Evolutionary conservation across 169 alveolate genomes (phyloP).

Genomic region (Plasmodium gallinaceum): DNA sequence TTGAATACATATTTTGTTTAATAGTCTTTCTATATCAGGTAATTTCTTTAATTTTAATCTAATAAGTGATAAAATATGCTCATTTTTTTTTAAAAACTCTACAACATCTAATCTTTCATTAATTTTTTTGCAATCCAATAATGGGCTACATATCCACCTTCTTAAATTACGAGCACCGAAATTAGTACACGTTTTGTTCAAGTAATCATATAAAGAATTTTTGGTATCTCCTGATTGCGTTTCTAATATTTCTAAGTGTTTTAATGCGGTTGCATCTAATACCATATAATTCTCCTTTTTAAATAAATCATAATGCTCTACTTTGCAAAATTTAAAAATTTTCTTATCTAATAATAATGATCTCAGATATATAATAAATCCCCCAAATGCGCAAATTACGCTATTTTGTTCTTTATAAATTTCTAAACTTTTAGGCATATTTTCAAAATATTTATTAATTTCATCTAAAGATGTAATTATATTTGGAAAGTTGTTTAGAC

Average conservation of each 20-base stretch:
- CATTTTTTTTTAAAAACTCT: conserved; percentile 88
- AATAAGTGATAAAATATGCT: conserved; percentile 79
- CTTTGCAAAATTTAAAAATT: conserved; percentile 59
- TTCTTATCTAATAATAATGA: conserved; percentile 57
- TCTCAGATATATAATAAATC: conserved; percentile 41
- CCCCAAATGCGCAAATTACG: conserved; percentile 70
- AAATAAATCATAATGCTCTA: conserved; percentile 53
- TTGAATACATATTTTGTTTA: conserved; percentile 87
- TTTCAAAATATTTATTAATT: conserved; percentile 57
- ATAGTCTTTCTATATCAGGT: conserved; percentile 90
- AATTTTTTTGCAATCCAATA: conserved; percentile 87
- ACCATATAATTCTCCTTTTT: conserved; percentile 74
- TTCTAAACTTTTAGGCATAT: conserved; percentile 39
- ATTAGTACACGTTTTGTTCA: conserved; percentile 94
- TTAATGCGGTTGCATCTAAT: conserved; percentile 86
- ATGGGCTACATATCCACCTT: conserved; percentile 97
- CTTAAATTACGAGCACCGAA: conserved; percentile 96
- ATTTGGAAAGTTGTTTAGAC: conserved; percentile 44
- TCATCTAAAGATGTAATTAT: conserved; percentile 53
- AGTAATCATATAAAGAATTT: conserved; percentile 87
- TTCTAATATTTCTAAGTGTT: conserved; percentile 89
- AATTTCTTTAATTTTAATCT: conserved; percentile 78
- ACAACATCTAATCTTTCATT: conserved; percentile 94
- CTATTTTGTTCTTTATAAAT: conserved; percentile 55
- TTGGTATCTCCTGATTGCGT: conserved; percentile 87